Base-by-base conservation (phyloP, 192 early-diverging fungal species). In the Entomortierella chlamydospora region DNA sequence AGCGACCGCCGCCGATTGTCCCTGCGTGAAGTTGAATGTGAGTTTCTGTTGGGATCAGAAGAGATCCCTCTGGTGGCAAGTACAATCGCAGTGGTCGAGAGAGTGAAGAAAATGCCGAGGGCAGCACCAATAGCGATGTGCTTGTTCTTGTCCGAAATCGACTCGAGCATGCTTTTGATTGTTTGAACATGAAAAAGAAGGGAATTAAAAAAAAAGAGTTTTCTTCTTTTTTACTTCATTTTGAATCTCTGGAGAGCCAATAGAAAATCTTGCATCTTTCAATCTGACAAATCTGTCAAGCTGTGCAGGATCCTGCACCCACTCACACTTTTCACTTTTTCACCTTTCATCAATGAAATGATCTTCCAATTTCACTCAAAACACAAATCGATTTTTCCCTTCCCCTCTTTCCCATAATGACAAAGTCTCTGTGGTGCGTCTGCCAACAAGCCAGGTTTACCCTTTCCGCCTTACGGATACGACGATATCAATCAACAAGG, bases 41-140 rank as follows among this genome's bases (percentile, higher is more conserved):
- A 3, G 31, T 29, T 59, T 53, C 42, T 20, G 11, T 23, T 26
- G 9, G 17, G 26, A 57, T 23, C 30, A 29, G 47, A 28, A 22
- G 58, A 39, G 29, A 26, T 23, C 17, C 61, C 61, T 34, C 29
- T 28, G 42, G 76, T 66, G 2, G 76, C 68, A 13, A 79, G 68
- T 1, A 79, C 42, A 30, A 79, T 65, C 22, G 76, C 76, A 7
- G 76, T 79, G n/a, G 76, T 79, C 0, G 76, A 79, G 57, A 79
- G 76, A 12, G 76, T 79, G 57, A 79, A 79, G 42, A 79, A 66
- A 51, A 79, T 47, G 29, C 76, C 76, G 41, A 79, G 50, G 23
- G 76, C 76, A 30, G 76, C 76, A 20, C 76, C 76, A 43, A 79
- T 70, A 41, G 76, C 76, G 47, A 79, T 79, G 63, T 79, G 68